These are phyloP conservation scores for Plectosphaerella plurivora DNA, from an alignment of 2,329 filamentous ascomycete genomes.

Conservation along the genomic window DNA sequence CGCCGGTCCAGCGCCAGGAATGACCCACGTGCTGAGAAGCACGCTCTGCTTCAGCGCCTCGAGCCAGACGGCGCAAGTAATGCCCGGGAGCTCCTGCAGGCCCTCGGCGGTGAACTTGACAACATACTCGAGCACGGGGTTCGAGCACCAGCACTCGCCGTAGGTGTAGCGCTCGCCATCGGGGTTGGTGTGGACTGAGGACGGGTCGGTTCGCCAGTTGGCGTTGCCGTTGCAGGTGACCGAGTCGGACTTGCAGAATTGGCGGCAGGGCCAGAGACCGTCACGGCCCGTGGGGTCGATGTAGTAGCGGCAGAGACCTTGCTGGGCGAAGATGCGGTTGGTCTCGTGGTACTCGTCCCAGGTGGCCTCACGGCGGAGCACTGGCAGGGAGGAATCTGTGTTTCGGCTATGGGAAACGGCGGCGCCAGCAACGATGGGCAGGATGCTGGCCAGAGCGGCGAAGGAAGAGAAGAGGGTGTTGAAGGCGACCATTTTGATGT, in stretches of 20 bases:
- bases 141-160: neutral
- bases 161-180: neutral
- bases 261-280: neutral
- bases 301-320: neutral
- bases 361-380: neutral
- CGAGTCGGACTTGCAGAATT: neutral
- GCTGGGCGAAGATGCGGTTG: neutral
- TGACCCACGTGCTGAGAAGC: neutral
- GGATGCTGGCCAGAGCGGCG: neutral
- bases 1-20: neutral
- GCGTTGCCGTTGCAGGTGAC: neutral
- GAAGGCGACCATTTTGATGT: neutral
- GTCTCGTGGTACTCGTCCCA: neutral
- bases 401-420: neutral
- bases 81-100: neutral
- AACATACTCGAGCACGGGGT: neutral
- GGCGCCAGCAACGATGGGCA: neutral
- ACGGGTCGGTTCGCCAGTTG: neutral
- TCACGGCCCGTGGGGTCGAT: neutral
- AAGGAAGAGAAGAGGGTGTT: neutral
- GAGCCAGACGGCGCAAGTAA: neutral
- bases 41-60: neutral
- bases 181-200: neutral
- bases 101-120: neutral
- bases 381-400: neutral